Conservation (phyloP, 2,329 filamentous ascomycete species). For the Colletotrichum spinosum region DNA sequence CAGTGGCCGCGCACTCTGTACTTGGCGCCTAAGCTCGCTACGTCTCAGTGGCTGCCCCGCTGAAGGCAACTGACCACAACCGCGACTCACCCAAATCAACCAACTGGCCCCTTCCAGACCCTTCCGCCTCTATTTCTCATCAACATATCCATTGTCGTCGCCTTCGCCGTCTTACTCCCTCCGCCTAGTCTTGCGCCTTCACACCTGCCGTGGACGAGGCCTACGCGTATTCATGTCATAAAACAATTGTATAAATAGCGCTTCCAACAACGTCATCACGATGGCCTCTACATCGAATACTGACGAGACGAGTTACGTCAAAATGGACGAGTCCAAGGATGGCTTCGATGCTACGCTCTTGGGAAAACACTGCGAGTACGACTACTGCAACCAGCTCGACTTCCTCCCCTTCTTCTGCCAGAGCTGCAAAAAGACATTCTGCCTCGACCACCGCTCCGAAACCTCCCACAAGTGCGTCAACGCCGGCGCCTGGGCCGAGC, state of each 20-base stretch:
- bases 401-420: conserved; percentile 96
- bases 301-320: conserved; percentile 70
- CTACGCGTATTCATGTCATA: neutral
- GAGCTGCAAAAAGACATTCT: conserved; percentile 86
- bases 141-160: conserved; percentile 9
- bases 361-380: conserved; percentile 89
- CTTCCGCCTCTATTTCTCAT: conserved; percentile 34
- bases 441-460: conserved; percentile 93
- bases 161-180: neutral
- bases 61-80: conserved; percentile 12
- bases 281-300: conserved; percentile 66
- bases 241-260: conserved; percentile 21
- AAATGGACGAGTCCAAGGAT: conserved; percentile 69
- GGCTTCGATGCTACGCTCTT: conserved; percentile 83
- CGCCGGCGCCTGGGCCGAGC: conserved; percentile 71
- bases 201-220: conserved; percentile 7
- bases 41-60: conserved; percentile 27
- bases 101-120: conserved; percentile 36
- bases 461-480: conserved; percentile 77
- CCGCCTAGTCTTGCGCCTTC: conserved; percentile 13
- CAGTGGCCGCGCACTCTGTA: conserved; percentile 27
- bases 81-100: conserved; percentile 22
- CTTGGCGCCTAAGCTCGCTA: conserved; percentile 22
- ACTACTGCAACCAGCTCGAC: conserved; percentile 94
- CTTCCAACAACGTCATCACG: conserved; percentile 32